Evolutionary conservation across 2,329 filamentous ascomycete species (phyloP), one percentile per base, ranked within the genome.

Genomic region (Dothistroma septosporum): DNA sequence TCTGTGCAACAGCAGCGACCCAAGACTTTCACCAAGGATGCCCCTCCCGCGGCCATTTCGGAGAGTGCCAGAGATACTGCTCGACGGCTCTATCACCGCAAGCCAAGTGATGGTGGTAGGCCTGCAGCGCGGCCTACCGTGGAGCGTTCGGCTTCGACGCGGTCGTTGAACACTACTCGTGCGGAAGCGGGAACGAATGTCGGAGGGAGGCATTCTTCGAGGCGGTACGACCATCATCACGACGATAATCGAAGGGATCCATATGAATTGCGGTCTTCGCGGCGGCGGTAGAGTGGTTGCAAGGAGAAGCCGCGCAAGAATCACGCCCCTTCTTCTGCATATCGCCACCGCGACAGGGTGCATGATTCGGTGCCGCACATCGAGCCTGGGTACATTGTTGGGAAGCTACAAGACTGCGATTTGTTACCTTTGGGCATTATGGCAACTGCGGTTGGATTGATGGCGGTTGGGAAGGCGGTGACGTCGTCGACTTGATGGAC

Each of bases 41-140:
- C 64, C 28, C 64, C 64, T n/a, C 62, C 62, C 11, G 59, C 57
- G 16, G 61, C 64, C 31, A 61, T 66, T 41, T 63, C 54, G 5
- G 64, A 66, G 50, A 59, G 47, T 24, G 64, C 64, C 11, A 62
- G 60, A 52, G 64, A 64, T n/a, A 66, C 64, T n/a, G 57, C 62
- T 7, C 53, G 62, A 14, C 28, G 64, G 33, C 58, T 66, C 3
- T 66, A 60, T 35, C 53, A 60, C 52, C 58, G 58, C 12, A 37
- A 41, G 21, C 46, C 52, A 9, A 56, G 46, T 33, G 58, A 60
- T 21, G 58, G 58, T 11, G 58, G 58, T 28, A 37, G 57, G 32
- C 37, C 48, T 0, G 24, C 33, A 16, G 57, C 57, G 10, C 32
- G 58, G 33, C 58, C 58, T 1, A 37, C 37, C 1, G 52, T 49